Evolutionary conservation across 768 basidiomycete genomes (phyloP), one percentile per base, ranked within the genome.

Genomic region (Astraeus odoratus): DNA sequence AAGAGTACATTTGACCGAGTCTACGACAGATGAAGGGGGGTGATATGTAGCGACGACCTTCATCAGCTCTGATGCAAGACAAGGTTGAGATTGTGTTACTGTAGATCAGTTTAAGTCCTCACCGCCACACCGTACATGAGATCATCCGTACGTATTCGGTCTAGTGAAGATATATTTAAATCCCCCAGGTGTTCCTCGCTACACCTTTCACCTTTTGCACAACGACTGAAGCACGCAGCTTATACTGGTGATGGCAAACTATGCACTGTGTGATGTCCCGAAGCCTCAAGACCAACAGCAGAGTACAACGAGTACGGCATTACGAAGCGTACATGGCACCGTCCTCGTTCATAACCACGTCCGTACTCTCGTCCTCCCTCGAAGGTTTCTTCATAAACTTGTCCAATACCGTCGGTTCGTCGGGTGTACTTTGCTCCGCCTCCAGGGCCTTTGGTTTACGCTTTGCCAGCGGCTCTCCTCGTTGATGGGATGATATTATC

Each of bases 1-100:
- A n/a, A 91, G 71, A 5, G 65, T 66, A 61, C 81, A 87, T 69
- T 80, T 87, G 20, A 83, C 57, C 23, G 86, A 89, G 51, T 70
- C 71, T 8, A 80, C 51, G 39, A 89, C 81, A 1, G 88, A 83
- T 1, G 88, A 84, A 2, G 86, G 75, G 4, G 72, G 73, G 59
- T 89, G 85, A 59, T 88, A 87, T 6, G 88, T 90, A 8, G 81
- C 75, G 25, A 89, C 73, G 49, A 88, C 60, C 48, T 71, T 73
- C 76, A 77, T 77, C 44, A 12, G 7, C 6, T 6, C 6, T 6
- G 12, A 12, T 29, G 27, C 6, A 29, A 12, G 27, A 29, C 27
- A n/a, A n/a, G n/a, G n/a, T n/a, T n/a, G n/a, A n/a, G n/a, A n/a
- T n/a, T n/a, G n/a, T n/a, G n/a, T n/a, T n/a, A n/a, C n/a, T n/a